Conservation (phyloP, 257 asterid genomes). For the Primulina eburnea region DNA sequence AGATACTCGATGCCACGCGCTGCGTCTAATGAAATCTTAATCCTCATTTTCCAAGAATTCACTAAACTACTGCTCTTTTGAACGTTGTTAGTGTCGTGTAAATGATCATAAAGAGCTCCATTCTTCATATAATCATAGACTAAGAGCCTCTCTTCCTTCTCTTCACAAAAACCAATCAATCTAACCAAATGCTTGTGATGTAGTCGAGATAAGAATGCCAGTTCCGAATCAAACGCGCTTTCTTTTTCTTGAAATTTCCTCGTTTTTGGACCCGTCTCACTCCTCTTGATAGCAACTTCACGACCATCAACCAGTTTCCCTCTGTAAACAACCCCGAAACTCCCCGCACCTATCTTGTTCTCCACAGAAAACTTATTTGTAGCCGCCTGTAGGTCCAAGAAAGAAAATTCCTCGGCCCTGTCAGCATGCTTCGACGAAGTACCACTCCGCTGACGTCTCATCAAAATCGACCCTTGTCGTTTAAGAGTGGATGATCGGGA, state of each 20-base stretch:
- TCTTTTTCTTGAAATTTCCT: constrained; percentile 82
- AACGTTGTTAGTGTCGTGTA: constrained; percentile 58
- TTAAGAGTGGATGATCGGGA: constrained; percentile 77
- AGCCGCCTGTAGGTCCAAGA: constrained; percentile 58
- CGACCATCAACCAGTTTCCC: constrained; percentile 71
- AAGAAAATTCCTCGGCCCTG: constrained; percentile 67
- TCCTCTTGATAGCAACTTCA: constrained; percentile 79
- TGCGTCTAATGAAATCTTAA: constrained; percentile 68
- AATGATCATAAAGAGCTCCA: constrained; percentile 77
- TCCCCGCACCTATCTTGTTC: constrained; percentile 83
- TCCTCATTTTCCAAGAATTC: constrained; percentile 84
- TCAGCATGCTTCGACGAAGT: constrained; percentile 71
- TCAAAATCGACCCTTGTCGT: constrained; percentile 73
- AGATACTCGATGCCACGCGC: constrained; percentile 89
- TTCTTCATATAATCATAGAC: constrained; percentile 87
- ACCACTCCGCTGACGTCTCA: constrained; percentile 89
- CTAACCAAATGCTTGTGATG: constrained; percentile 89
- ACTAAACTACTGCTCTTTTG: constrained; percentile 45
- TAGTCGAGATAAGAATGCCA: constrained; percentile 70
- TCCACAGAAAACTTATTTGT: constrained; percentile 56
- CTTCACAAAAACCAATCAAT: constrained; percentile 73
- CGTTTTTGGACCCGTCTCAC: constrained; percentile 54
- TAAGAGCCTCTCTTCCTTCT: constrained; percentile 68
- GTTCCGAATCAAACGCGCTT: constrained; percentile 77
- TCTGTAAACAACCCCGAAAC: constrained; percentile 73